A percentile compares a stretch with the other conserved stretches of the same genome.
Evolutionary conservation across 1,139 yeast species (phyloP).

Genomic region (Tardiomyces depauwii): DNA sequence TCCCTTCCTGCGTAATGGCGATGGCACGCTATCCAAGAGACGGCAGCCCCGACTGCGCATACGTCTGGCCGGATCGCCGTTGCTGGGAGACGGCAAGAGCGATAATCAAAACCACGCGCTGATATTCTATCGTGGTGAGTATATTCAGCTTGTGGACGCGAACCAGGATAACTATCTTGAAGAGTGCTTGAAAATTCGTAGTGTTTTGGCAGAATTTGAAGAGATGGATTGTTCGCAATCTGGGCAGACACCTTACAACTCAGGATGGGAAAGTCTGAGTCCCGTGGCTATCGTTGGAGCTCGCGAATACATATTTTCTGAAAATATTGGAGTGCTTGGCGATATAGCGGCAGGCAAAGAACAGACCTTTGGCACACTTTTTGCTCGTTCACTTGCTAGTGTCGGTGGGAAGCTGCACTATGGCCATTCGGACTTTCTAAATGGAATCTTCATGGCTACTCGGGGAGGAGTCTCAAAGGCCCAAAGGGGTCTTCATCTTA

Average conservation of each 20-base stretch:
- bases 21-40: neutral
- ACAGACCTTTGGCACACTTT: constrained; percentile 84
- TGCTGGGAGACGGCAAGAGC: constrained; percentile 82
- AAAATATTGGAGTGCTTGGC: constrained; percentile 74
- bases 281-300: constrained; percentile 87
- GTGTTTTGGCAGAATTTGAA: constrained; percentile 71
- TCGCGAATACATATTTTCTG: constrained; percentile 79
- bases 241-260: no score
- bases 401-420: constrained; percentile 84
- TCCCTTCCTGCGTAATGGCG: neutral
- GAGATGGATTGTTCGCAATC: constrained; percentile 28
- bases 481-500: constrained; percentile 73
- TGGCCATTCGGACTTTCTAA: constrained; percentile 86
- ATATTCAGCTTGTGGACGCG: constrained; percentile 79
- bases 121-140: constrained; percentile 77
- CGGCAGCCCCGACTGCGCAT: constrained; percentile 19
- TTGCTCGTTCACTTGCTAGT: constrained; percentile 76
- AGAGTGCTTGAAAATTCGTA: constrained; percentile 72
- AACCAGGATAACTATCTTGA: constrained; percentile 82
- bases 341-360: constrained; percentile 93
- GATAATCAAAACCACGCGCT: constrained; percentile 75
- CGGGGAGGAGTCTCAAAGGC: constrained; percentile 89
- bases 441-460: constrained; percentile 78
- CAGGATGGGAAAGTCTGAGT: no score
- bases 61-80: constrained; percentile 71